Conservation (phyloP, 352 stramenopile genomes). For the Phytophthora melonis region DNA sequence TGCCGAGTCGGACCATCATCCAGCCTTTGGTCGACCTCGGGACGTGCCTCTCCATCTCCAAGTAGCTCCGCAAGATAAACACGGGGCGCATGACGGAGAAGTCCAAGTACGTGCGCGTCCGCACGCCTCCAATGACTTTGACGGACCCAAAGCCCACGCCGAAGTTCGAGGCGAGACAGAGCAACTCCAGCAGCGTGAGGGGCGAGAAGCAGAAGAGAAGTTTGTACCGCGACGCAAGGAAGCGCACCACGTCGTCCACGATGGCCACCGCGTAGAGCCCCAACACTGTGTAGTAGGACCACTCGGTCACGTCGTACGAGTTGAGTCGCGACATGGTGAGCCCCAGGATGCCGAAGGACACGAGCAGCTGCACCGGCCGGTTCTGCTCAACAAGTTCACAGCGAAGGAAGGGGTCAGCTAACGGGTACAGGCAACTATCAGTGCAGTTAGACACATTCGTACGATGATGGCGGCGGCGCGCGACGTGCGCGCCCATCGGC, state of each 20-base stretch:
- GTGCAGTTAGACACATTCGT: slow-evolving; percentile 14
- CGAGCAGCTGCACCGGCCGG: slow-evolving; percentile 77
- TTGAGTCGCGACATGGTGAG: slow-evolving; percentile 77
- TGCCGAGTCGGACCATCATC: slow-evolving; percentile 84
- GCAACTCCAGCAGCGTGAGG: slow-evolving; percentile 77
- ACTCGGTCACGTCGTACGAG: slow-evolving; percentile 75
- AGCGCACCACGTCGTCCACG: slow-evolving; percentile 77
- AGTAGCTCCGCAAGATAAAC: slow-evolving; percentile 85
- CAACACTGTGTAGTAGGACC: slow-evolving; percentile 74
- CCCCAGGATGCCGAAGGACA: slow-evolving; percentile 76
- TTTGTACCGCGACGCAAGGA: slow-evolving; percentile 85
- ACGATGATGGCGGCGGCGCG: slow-evolving; percentile 77
- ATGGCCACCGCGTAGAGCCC: slow-evolving; percentile 68
- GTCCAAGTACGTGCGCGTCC: slow-evolving; percentile 82
- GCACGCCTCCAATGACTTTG: slow-evolving; percentile 60
- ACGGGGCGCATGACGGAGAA: slow-evolving; percentile 87
- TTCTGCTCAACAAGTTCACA: slow-evolving; percentile 47
- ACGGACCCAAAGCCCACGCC: slow-evolving; percentile 81
- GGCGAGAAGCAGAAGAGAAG: slow-evolving; percentile 81
- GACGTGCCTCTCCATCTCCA: slow-evolving; percentile 87
- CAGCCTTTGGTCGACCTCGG: slow-evolving; percentile 73
- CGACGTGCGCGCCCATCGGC: slow-evolving; percentile 82
- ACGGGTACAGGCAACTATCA: neutral
- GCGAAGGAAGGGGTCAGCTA: slow-evolving; percentile 5
- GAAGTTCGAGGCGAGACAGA: slow-evolving; percentile 78